Evolutionary conservation across 495 filamentous ascomycete genomes (phyloP).

Genomic region (Neurospora sp.): DNA sequence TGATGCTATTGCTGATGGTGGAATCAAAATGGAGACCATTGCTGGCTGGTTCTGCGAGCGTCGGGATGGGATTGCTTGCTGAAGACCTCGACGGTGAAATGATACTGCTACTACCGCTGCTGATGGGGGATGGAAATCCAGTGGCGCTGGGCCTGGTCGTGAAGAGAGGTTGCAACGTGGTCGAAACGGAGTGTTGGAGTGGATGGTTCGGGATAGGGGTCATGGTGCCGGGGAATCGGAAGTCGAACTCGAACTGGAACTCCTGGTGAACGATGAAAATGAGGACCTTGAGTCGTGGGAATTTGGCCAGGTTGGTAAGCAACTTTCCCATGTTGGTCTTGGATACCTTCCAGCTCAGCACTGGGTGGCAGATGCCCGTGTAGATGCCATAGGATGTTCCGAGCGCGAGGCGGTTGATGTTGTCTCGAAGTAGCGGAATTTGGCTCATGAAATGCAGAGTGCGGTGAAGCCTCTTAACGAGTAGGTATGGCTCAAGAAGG

Average conservation of each 20-base stretch:
- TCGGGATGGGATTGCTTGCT: neutral
- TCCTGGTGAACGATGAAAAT: constrained; percentile 39
- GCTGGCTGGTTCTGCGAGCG: neutral
- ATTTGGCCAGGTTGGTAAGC: constrained; percentile 32
- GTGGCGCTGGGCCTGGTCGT: neutral
- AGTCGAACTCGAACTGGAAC: constrained; percentile 36
- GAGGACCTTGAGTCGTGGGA: constrained; percentile 30
- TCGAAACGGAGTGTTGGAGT: neutral
- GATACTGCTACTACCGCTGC: neutral
- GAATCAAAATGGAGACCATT: neutral
- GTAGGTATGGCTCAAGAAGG: constrained; percentile 39
- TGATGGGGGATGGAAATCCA: constrained; percentile 4
- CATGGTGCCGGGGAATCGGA: constrained; percentile 20
- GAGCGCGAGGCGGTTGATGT: constrained; percentile 31
- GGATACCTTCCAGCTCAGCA: constrained; percentile 36
- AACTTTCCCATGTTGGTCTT: constrained; percentile 39
- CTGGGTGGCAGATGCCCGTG: constrained; percentile 35
- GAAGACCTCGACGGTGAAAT: neutral
- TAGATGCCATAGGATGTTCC: constrained; percentile 39
- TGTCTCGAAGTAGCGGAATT: constrained; percentile 33
- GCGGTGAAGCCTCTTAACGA: constrained; percentile 38
- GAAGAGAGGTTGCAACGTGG: neutral
- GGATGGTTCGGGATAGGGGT: constrained; percentile 11
- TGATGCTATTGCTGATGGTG: neutral
- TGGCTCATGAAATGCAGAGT: constrained; percentile 38